Conservation (phyloP, 2,329 filamentous ascomycete species). For the Xylaria sp. region DNA sequence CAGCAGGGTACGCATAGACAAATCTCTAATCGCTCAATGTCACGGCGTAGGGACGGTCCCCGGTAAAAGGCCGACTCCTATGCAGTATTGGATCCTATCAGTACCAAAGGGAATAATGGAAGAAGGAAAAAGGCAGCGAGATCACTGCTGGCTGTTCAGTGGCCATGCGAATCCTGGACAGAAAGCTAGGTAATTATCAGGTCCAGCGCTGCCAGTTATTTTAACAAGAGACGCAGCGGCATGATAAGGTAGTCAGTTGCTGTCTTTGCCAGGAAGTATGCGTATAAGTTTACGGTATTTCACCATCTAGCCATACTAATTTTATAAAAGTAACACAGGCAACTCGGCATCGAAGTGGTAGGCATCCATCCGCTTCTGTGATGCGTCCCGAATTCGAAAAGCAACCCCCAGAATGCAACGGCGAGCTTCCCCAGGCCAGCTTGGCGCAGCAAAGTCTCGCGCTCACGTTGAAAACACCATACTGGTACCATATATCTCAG, state of each 20-base stretch:
- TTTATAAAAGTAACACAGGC: not conserved
- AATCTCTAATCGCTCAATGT: constrained; percentile 5
- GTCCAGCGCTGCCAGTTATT: not conserved
- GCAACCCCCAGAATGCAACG: not conserved
- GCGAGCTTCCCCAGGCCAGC: not conserved
- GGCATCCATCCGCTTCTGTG: not conserved
- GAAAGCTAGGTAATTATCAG: not conserved
- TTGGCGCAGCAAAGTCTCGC: not conserved
- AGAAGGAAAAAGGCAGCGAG: constrained; percentile 12
- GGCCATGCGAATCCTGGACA: not conserved
- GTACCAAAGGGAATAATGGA: not conserved
- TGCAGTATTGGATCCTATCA: not conserved
- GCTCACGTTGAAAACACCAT: not conserved
- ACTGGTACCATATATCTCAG: too few species aligned
- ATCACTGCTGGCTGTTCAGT: not conserved
- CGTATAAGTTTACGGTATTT: too few species aligned
- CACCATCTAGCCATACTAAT: too few species aligned
- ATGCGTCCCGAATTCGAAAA: not conserved
- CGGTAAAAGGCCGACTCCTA: constrained; percentile 6
- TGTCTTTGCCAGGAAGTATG: too few species aligned
- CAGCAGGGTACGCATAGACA: constrained; percentile 8
- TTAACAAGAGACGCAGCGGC: not conserved
- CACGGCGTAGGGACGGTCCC: constrained; percentile 16
- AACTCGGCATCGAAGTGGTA: not conserved
- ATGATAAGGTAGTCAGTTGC: not conserved